Percentiles rank a stretch among this genome's conserved stretches.
phyloP scores from a whole-genome alignment of 106 monocot genomes.

The Platanthera zijinensis region DNA sequence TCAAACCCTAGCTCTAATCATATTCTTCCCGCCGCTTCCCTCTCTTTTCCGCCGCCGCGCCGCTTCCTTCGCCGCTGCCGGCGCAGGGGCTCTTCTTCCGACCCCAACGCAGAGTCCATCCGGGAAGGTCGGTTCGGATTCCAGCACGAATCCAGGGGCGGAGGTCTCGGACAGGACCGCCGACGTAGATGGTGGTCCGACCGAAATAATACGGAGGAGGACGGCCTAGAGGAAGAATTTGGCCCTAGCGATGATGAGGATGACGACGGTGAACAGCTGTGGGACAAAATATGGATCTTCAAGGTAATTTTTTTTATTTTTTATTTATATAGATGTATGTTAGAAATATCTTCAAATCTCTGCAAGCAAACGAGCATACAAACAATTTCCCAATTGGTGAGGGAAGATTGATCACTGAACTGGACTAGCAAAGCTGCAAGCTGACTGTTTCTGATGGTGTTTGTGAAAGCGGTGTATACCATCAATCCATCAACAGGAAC shows the following conservation, averaged over 20 bases:
- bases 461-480: too few species aligned
- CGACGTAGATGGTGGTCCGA: conserved; percentile 45
- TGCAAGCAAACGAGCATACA: too few species aligned
- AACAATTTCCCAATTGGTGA: too few species aligned
- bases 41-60: neutral
- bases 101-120: conserved; percentile 30
- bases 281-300: conserved; percentile 53
- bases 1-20: conserved; percentile 10
- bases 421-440: too few species aligned
- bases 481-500: too few species aligned
- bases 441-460: too few species aligned
- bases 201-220: neutral
- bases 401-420: too few species aligned
- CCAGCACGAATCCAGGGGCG: conserved; percentile 11
- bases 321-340: too few species aligned
- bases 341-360: too few species aligned
- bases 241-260: conserved; percentile 26
- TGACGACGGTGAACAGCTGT: conserved; percentile 13
- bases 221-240: conserved; percentile 20
- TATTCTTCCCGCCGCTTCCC: neutral
- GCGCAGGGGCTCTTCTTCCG: conserved; percentile 21
- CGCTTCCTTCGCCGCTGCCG: conserved; percentile 4
- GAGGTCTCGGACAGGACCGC: neutral
- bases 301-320: conserved; percentile 30
- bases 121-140: conserved; percentile 20